Evolutionary conservation across 176 grass and related monocot genomes (phyloP).

Genomic region (Tuctoria greenei): DNA sequence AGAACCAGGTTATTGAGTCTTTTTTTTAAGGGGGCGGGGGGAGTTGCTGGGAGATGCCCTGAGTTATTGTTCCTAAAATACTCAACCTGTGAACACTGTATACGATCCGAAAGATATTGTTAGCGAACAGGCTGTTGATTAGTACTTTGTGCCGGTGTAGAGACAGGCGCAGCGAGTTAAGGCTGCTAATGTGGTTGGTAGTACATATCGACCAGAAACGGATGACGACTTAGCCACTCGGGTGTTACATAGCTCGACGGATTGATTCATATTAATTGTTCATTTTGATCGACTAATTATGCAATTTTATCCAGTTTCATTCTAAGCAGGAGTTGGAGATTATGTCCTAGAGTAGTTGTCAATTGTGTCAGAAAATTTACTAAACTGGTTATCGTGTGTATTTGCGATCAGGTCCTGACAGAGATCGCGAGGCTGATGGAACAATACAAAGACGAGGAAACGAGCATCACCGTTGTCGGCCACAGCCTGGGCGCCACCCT

Average conservation of each 20-base stretch:
- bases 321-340: not conserved
- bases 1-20: too few species aligned
- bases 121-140: too few species aligned
- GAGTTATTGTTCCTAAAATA: not conserved
- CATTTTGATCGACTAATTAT: too few species aligned
- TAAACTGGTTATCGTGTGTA: not conserved
- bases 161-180: not conserved
- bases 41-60: too few species aligned
- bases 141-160: not conserved
- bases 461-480: constrained; percentile 72
- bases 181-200: constrained; percentile 5
- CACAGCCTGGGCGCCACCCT: constrained; percentile 90
- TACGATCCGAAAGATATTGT: too few species aligned
- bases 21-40: too few species aligned
- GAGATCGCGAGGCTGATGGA: constrained; percentile 63
- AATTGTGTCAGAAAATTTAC: not conserved
- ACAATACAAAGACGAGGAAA: constrained; percentile 74
- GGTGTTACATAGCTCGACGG: too few species aligned
- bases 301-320: too few species aligned
- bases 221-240: not conserved
- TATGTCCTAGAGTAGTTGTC: not conserved
- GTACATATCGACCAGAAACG: not conserved
- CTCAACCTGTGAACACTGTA: not conserved
- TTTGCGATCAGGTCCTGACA: constrained; percentile 52
- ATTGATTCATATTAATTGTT: too few species aligned